A percentile compares a stretch with the other conserved stretches of the same genome.
Conservation (phyloP, 495 filamentous ascomycete genomes). For the Astrothelium macrocarpum region DNA sequence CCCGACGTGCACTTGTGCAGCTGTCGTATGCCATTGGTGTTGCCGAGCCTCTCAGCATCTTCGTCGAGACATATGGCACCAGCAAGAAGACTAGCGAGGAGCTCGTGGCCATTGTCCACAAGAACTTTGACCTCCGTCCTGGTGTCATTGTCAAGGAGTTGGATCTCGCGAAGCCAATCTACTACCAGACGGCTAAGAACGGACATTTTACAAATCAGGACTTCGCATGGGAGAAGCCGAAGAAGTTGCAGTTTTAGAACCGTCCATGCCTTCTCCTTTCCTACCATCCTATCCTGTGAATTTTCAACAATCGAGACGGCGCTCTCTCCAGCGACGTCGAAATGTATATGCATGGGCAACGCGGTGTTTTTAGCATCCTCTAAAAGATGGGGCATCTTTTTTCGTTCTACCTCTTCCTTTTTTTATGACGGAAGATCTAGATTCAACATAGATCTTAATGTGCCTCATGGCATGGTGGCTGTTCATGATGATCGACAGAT, state of each 20-base stretch:
- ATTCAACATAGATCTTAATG: conserved; percentile 15
- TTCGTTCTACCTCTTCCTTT: neutral
- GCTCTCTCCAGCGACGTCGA: neutral
- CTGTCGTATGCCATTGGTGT: conserved; percentile 99
- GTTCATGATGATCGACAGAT: neutral
- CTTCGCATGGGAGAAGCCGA: conserved; percentile 98
- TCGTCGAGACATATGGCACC: conserved; percentile 79
- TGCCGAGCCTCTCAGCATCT: conserved; percentile 85
- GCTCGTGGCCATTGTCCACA: conserved; percentile 82
- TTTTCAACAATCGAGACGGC: neutral
- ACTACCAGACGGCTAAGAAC: conserved; percentile 97
- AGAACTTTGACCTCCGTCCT: conserved; percentile 94
- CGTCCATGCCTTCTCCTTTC: neutral
- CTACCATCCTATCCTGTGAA: too few species aligned
- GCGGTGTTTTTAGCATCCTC: neutral
- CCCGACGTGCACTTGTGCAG: conserved; percentile 87
- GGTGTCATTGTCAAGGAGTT: conserved; percentile 98
- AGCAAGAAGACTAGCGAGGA: conserved; percentile 63
- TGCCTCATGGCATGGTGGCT: neutral
- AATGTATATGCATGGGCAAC: neutral
- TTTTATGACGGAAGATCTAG: neutral
- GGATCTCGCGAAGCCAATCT: conserved; percentile 89
- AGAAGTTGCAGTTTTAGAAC: conserved; percentile 76
- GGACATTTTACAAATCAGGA: conserved; percentile 98
- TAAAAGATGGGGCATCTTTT: neutral